phyloP scores from a whole-genome alignment of 1,139 yeast species.

The Zygotorulaspora mrakii region DNA sequence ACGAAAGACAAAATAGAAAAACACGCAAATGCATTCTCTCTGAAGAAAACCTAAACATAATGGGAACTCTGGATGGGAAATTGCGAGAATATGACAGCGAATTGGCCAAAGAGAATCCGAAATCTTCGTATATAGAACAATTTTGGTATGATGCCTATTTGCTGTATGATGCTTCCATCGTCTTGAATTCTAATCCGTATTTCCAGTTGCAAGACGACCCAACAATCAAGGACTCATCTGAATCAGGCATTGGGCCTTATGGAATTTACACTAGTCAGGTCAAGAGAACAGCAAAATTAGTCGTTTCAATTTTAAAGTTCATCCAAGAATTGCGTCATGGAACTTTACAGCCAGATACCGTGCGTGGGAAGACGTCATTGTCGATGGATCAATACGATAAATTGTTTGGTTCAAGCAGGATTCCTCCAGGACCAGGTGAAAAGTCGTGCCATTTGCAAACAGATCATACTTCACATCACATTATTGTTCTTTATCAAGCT shows the following conservation, averaged over 20 bases:
- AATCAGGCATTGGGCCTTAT: slow-evolving; percentile 22
- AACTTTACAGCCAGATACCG: slow-evolving; percentile 67
- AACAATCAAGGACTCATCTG: slow-evolving; percentile 57
- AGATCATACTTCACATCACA: slow-evolving; percentile 69
- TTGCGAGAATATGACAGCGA: slow-evolving; percentile 47
- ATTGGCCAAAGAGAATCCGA: slow-evolving; percentile 59
- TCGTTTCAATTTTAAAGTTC: slow-evolving; percentile 72
- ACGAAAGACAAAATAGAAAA: slow-evolving; percentile 60
- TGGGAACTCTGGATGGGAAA: slow-evolving; percentile 22
- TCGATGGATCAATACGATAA: slow-evolving; percentile 90
- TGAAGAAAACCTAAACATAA: slow-evolving; percentile 51
- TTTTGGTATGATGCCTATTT: slow-evolving; percentile 91
- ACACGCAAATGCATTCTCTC: slow-evolving; percentile 60
- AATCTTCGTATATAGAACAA: slow-evolving; percentile 79
- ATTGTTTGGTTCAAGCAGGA: slow-evolving; percentile 80
- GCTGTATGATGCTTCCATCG: slow-evolving; percentile 84
- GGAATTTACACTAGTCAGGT: slow-evolving; percentile 46
- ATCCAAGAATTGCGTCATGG: slow-evolving; percentile 73
- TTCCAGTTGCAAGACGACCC: slow-evolving; percentile 88
- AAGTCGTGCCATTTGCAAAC: slow-evolving; percentile 70
- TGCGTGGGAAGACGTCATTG: slow-evolving; percentile 61
- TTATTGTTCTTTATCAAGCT: slow-evolving; percentile 78
- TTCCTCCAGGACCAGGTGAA: slow-evolving; percentile 67
- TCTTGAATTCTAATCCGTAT: slow-evolving; percentile 80
- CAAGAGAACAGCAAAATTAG: slow-evolving; percentile 77